Evolutionary conservation across 2,329 filamentous ascomycete species (phyloP), one percentile per base, ranked within the genome.

Genomic region (Alternaria sp.): DNA sequence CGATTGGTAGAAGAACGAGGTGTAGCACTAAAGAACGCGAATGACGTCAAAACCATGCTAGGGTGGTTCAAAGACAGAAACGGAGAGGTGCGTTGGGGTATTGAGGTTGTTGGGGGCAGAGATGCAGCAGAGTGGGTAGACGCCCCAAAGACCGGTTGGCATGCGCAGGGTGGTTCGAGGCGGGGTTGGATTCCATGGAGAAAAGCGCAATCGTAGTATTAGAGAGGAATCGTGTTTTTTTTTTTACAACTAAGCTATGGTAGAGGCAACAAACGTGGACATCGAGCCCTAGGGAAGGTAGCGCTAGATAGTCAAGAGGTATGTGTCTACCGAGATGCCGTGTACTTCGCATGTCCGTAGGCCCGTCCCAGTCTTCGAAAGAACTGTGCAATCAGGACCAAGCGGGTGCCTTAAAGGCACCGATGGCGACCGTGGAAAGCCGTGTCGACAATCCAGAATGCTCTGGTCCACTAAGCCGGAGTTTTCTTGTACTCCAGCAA

Each of bases 1-100:
- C 15, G 43, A 26, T 30, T 74, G 11, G 52, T 74, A 1, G 50
- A 67, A 26, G 63, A 74, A n/a, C 61, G 54, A 23, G 68, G 65
- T 1, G 12, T 67, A 0, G 57, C 11, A 2, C 36, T 70, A 13
- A 73, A 68, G 30, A 65, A 57, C 21, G 54, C 61, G 13, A 17
- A 55, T 11, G 59, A 71, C 3, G 46, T 67, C 2, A 53, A 46
- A 13, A 68, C 67, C 1, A 70, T 62, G 65, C 21, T 74, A 11
- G 68, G 67, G 6, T 74, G 71, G 69, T 75, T 73, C 61, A 68
- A 61, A 26, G 65, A 61, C 10, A 44, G 47, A 10, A 62, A 72
- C 21, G 67, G 71, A 1, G 55, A 70, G 25, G 57, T 67, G 10
- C 60, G 68, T 55, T 73, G 71, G 69, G 71, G 71, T 12, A 46